Percentiles rank a stretch among this genome's conserved stretches.
These are phyloP conservation scores for Verticillium nubilum DNA, from an alignment of 2,329 filamentous ascomycete genomes.

Conservation along the genomic window DNA sequence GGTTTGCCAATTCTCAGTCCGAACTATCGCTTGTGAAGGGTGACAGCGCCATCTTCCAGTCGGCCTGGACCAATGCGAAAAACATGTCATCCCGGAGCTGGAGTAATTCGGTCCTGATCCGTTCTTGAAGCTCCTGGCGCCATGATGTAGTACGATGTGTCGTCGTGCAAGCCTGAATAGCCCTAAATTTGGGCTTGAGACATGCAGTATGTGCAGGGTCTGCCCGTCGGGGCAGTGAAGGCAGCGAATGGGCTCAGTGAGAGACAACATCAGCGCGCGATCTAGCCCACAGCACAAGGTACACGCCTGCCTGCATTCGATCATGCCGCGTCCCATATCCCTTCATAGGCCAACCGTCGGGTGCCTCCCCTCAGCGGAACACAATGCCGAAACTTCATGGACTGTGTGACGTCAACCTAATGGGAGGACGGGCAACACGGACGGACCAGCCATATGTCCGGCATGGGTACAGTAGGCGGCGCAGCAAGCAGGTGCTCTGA, in stretches of 20 bases:
- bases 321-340: background rate
- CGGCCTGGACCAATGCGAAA: background rate
- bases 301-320: background rate
- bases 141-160: background rate
- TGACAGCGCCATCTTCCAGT: background rate
- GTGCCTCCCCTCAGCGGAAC: background rate
- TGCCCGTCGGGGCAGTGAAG: background rate
- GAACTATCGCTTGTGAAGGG: background rate
- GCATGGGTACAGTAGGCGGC: background rate
- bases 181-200: background rate
- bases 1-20: background rate
- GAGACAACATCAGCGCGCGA: background rate
- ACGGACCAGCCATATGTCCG: background rate
- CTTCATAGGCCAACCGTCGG: background rate
- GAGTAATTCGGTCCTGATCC: background rate
- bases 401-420: background rate
- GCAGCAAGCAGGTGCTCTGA: background rate
- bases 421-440: background rate
- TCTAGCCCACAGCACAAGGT: background rate
- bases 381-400: background rate
- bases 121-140: background rate
- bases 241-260: background rate
- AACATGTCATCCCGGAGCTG: background rate
- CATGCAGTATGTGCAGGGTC: background rate
- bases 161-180: background rate